Evolutionary conservation across 78 protist species (phyloP).

Genomic region (Speleostelium caveatum): DNA sequence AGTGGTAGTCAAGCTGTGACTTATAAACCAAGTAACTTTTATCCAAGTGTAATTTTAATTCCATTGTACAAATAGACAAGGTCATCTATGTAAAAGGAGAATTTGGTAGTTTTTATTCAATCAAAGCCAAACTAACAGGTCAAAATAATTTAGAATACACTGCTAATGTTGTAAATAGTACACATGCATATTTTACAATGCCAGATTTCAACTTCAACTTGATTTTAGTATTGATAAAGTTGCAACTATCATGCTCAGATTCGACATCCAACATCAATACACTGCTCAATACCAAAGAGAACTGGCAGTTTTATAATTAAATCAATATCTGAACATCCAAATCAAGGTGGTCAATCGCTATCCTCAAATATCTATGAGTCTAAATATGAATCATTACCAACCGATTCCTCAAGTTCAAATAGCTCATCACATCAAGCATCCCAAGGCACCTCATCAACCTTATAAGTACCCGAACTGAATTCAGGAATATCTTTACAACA

Average conservation of each 20-base stretch:
- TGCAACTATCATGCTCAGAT: neutral
- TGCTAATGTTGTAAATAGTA: neutral
- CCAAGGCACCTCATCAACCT: neutral
- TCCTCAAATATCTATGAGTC: neutral
- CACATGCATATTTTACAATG: neutral
- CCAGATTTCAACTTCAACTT: neutral
- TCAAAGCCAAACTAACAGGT: neutral
- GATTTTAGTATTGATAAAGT: neutral
- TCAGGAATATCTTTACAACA: neutral
- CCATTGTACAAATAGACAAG: neutral
- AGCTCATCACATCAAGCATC: neutral
- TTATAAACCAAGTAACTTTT: neutral
- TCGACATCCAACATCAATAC: neutral
- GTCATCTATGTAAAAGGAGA: neutral
- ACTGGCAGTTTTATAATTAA: neutral
- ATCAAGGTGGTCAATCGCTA: neutral
- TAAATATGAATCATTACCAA: neutral
- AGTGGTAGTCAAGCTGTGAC: neutral
- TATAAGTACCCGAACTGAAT: neutral
- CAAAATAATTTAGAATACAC: neutral
- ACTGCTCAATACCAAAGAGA: neutral
- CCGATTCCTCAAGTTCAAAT: neutral
- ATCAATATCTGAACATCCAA: neutral
- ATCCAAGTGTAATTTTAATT: neutral
- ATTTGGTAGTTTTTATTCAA: neutral